These are phyloP conservation scores for Dendrobium huoshanense DNA, from an alignment of 106 monocot species.

Conservation along the genomic window DNA sequence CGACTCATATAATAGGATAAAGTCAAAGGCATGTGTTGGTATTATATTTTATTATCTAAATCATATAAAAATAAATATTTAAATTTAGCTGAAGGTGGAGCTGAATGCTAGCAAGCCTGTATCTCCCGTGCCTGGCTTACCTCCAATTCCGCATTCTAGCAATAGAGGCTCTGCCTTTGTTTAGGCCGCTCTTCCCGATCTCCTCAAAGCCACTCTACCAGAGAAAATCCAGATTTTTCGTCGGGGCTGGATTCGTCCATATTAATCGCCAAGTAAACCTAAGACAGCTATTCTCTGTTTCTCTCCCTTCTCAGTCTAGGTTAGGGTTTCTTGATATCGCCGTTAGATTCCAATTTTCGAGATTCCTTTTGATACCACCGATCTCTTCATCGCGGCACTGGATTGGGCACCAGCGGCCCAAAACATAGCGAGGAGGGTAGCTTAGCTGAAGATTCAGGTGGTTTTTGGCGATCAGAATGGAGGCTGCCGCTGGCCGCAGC, in stretches of 20 bases:
- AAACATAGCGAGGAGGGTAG: background rate
- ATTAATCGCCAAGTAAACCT: background rate
- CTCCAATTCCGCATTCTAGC: background rate
- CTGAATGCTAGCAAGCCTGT: no score
- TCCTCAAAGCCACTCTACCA: background rate
- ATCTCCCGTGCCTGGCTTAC: background rate
- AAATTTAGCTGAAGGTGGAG: no score
- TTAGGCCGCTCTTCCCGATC: background rate
- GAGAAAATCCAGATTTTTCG: background rate
- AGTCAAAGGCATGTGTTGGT: no score
- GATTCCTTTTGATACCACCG: background rate
- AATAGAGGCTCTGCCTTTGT: background rate
- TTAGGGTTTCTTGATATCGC: constrained; percentile 5
- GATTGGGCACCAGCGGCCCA: background rate
- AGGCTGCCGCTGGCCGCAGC: constrained; percentile 31
- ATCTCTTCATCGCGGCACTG: background rate
- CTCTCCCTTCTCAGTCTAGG: background rate
- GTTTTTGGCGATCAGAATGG: constrained; percentile 18
- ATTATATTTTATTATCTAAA: no score
- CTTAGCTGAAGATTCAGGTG: background rate
- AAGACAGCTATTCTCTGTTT: no score
- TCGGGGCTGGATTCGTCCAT: background rate
- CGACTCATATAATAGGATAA: no score
- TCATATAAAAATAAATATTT: no score
- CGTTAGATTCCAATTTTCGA: background rate